Evolutionary conservation across 805 yeast species (phyloP).

Genomic region (Suhomyces tanzawaensis): DNA sequence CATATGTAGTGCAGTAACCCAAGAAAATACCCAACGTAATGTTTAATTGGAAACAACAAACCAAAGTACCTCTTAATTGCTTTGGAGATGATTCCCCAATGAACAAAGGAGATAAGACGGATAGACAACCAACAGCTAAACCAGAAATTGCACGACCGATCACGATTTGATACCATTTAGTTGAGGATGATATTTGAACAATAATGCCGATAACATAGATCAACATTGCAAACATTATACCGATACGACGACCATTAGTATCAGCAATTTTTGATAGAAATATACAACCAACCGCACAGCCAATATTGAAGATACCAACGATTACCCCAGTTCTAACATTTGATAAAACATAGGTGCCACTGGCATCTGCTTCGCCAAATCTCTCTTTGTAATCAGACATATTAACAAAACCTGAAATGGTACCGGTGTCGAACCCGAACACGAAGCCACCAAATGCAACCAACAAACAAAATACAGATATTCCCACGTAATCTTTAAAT

Average conservation of each 20-base stretch:
- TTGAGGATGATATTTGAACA: conserved; percentile 55
- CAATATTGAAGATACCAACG: conserved; percentile 59
- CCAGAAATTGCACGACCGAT: conserved; percentile 67
- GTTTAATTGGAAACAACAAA: conserved; percentile 67
- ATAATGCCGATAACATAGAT: conserved; percentile 61
- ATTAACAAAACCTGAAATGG: conserved; percentile 68
- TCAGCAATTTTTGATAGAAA: conserved; percentile 58
- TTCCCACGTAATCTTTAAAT: conserved; percentile 30
- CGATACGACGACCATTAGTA: conserved; percentile 56
- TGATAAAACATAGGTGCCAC: conserved; percentile 44
- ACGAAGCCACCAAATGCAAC: conserved; percentile 78
- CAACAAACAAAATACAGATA: conserved; percentile 45
- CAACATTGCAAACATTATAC: conserved; percentile 51
- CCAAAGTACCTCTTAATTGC: conserved; percentile 67
- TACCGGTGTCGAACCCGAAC: conserved; percentile 79
- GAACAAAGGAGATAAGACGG: conserved; percentile 65
- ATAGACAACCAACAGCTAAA: conserved; percentile 69
- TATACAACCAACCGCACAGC: conserved; percentile 73
- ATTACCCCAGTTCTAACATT: conserved; percentile 51
- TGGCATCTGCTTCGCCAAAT: conserved; percentile 43
- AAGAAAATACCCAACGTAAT: conserved; percentile 69
- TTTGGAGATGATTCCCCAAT: conserved; percentile 72
- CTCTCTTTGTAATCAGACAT: conserved; percentile 54
- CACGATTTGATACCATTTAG: conserved; percentile 60
- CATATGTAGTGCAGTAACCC: conserved; percentile 67